Percentiles rank a stretch among this genome's conserved stretches.
Evolutionary conservation across 495 filamentous ascomycete genomes (phyloP).

Genomic region (Daldinia childiae): DNA sequence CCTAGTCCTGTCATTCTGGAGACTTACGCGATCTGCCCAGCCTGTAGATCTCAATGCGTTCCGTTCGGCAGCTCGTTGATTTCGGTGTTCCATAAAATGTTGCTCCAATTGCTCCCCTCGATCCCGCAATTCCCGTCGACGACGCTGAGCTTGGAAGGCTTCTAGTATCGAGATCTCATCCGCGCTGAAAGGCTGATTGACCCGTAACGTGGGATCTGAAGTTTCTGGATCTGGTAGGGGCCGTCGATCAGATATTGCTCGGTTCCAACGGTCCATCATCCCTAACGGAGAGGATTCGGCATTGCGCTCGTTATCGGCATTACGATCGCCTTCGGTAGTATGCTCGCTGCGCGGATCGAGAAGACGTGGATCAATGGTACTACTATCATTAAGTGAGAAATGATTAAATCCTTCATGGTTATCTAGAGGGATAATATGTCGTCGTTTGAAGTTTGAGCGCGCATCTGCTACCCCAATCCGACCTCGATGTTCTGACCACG

Average conservation of each 20-base stretch:
- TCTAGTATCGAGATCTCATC: conserved; percentile 61
- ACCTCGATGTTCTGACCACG: conserved; percentile 92
- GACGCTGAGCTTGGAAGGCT: conserved; percentile 58
- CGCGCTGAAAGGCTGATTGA: conserved; percentile 52
- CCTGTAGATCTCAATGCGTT: conserved; percentile 33
- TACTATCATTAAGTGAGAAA: conserved; percentile 53
- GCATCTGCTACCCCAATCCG: conserved; percentile 86
- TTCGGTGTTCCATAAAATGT: conserved; percentile 45
- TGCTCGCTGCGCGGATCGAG: conserved; percentile 52
- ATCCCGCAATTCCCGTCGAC: conserved; percentile 52
- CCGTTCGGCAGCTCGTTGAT: conserved; percentile 36
- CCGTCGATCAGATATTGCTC: conserved; percentile 19
- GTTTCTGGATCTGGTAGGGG: conserved; percentile 41
- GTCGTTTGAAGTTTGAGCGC: conserved; percentile 75
- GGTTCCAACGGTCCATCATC: conserved; percentile 43
- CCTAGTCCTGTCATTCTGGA: conserved; percentile 2
- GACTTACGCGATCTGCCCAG: conserved; percentile 44
- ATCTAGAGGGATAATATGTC: conserved; percentile 77
- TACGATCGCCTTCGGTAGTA: conserved; percentile 41
- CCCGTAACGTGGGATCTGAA: conserved; percentile 36
- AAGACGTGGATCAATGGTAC: conserved; percentile 61
- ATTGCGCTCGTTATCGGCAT: conserved; percentile 4
- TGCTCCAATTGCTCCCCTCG: conserved; percentile 53
- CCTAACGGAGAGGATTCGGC: conserved; percentile 15
- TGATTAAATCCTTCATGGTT: conserved; percentile 65